Conservation (phyloP, 75 land plant species). For the Selaginella moellendorffii region DNA sequence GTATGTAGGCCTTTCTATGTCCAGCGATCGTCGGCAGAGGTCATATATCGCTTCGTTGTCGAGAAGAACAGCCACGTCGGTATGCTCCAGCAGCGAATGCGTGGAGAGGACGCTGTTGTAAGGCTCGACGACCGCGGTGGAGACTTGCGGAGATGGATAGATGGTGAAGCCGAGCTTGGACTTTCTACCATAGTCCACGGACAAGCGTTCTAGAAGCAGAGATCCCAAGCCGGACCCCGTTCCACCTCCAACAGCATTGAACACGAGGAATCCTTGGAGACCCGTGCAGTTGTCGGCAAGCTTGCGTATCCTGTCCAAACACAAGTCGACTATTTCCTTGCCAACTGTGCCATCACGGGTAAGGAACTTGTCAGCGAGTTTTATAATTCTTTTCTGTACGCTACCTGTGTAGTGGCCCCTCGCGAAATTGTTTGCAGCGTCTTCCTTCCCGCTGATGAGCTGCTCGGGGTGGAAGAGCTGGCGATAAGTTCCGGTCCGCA, state of each 20-base stretch:
- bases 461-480: conserved; percentile 44
- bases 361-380: too few species aligned
- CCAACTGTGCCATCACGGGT: too few species aligned
- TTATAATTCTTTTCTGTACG: too few species aligned
- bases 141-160: conserved; percentile 68
- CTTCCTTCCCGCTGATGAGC: conserved; percentile 66
- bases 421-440: conserved; percentile 72
- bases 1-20: conserved; percentile 70
- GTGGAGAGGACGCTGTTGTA: conserved; percentile 65
- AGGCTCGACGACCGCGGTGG: conserved; percentile 64
- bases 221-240: conserved; percentile 68
- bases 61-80: conserved; percentile 63
- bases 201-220: conserved; percentile 58
- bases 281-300: conserved; percentile 77
- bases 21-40: conserved; percentile 58
- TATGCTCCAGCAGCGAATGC: conserved; percentile 66
- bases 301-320: conserved; percentile 59
- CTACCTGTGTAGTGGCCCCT: conserved; percentile 70
- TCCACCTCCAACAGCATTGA: conserved; percentile 58
- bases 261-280: conserved; percentile 61
- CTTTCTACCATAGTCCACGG: conserved; percentile 46
- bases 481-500: conserved; percentile 46
- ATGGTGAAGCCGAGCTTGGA: conserved; percentile 59
- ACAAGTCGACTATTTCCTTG: conserved; percentile 69
- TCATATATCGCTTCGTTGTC: conserved; percentile 79